Conservation (phyloP, 148 eudicot genomes). For the Amaranthus palmeri region DNA sequence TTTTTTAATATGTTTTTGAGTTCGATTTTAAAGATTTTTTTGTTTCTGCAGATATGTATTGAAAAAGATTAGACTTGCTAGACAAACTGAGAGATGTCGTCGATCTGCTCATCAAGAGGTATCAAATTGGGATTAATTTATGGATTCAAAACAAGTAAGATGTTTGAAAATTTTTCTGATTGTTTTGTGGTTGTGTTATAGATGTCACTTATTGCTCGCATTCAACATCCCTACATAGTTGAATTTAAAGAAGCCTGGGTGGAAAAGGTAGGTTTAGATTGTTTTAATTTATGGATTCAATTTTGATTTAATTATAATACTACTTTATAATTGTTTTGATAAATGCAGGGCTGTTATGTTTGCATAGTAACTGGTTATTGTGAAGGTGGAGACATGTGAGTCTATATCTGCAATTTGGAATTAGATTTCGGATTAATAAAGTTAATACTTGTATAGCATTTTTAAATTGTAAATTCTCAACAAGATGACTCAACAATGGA, state of each 20-base stretch:
- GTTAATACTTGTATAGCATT: too few relatives aligned
- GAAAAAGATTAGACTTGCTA: slow-evolving; percentile 95
- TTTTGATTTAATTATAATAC: slow-evolving; percentile 5
- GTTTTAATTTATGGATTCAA: background rate
- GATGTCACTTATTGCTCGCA: slow-evolving; percentile 95
- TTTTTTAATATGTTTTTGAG: background rate
- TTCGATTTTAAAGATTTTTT: background rate
- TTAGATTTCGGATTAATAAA: background rate
- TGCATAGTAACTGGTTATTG: slow-evolving; percentile 98
- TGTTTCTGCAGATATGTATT: slow-evolving; percentile 63
- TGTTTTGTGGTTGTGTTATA: slow-evolving; percentile 18
- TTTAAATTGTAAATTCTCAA: too few relatives aligned
- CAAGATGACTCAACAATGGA: too few relatives aligned
- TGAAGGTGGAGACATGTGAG: slow-evolving; percentile 99
- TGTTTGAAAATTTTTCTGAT: background rate
- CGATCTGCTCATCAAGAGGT: slow-evolving; percentile 99
- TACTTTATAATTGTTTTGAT: slow-evolving; percentile 13
- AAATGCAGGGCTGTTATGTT: slow-evolving; percentile 90
- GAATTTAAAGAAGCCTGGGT: slow-evolving; percentile 99
- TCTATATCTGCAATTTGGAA: slow-evolving; percentile 19
- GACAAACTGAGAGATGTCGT: slow-evolving; percentile 94
- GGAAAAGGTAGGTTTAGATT: slow-evolving; percentile 61
- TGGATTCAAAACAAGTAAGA: background rate
- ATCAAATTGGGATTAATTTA: background rate
- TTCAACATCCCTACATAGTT: slow-evolving; percentile 91